Evolutionary conservation across 108 stramenopile species (phyloP), one percentile per base, ranked within the genome.

Genomic region (Thalassiosira profunda): DNA sequence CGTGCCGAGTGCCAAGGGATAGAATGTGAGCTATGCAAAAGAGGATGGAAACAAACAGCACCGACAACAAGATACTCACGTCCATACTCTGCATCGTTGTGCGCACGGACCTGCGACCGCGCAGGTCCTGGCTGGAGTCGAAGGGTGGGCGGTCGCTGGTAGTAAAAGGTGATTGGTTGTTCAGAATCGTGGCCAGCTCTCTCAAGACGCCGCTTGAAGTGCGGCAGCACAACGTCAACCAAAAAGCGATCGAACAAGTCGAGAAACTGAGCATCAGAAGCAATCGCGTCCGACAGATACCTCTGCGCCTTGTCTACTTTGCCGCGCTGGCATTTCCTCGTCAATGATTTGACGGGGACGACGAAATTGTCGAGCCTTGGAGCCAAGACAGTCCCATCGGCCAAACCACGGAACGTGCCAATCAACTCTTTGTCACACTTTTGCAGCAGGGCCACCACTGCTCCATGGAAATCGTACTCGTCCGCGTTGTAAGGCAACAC

Each of bases 111-210:
- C 35, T 74, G 52, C 4, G 88, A 81, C 57, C 86, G 82, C 11
- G 69, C 84, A 28, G 95, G 93, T 33, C 95, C 95, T 15, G 95
- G 95, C 63, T 96, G 95, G 58, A 96, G 72, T 0, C 95, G 76
- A 14, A 96, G 43, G 8, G 95, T 96, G 6, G 95, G 95, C 42
- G 95, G 95, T 9, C 90, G 70, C 63, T 96, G 95, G 63, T 85
- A 84, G 51, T 90, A 94, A 76, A 94, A 96, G 24, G 79, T 83
- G 10, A 81, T 28, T 1, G 76, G 63, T n/a, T n/a, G n/a, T n/a
- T n/a, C n/a, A n/a, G n/a, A n/a, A n/a, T n/a, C n/a, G n/a, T n/a
- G n/a, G n/a, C n/a, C n/a, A n/a, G n/a, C n/a, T n/a, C n/a, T n/a
- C 15, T 41, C 37, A 17, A 96, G 77, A 52, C 85, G 72, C 31